Percentiles rank a stretch among this genome's conserved stretches.
These are phyloP conservation scores for Corylus americana DNA, from an alignment of 306 rosid species.

Conservation along the genomic window DNA sequence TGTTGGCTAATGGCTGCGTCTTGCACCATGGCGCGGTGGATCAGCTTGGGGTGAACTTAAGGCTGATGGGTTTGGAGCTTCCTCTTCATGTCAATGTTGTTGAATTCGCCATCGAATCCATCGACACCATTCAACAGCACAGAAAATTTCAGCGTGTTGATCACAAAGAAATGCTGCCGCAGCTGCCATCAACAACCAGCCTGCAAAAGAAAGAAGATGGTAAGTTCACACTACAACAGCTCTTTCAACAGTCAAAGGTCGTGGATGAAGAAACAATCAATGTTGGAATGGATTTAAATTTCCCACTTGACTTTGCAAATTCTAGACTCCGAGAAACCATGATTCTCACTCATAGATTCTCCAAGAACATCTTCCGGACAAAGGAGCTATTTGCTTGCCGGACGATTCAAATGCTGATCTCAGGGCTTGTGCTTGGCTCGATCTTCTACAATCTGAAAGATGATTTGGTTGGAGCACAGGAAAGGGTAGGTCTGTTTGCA, in stretches of 20 bases:
- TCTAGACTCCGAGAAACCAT: slow-evolving; percentile 71
- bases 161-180: slow-evolving; percentile 29
- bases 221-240: slow-evolving; percentile 78
- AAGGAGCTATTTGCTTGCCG: slow-evolving; percentile 88
- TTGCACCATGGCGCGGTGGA: slow-evolving; percentile 81
- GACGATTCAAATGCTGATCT: slow-evolving; percentile 82
- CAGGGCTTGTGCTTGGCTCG: slow-evolving; percentile 81
- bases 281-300: slow-evolving; percentile 29
- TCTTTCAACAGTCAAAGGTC: slow-evolving; percentile 80
- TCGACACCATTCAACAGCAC: slow-evolving; percentile 56
- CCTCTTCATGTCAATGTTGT: slow-evolving; percentile 80
- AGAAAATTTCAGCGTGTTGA: slow-evolving; percentile 24
- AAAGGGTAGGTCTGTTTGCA: slow-evolving; percentile 90
- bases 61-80: slow-evolving; percentile 71
- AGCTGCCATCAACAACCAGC: slow-evolving; percentile 25
- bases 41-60: slow-evolving; percentile 59
- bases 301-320: slow-evolving; percentile 59
- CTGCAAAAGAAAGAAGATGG: slow-evolving; percentile 47
- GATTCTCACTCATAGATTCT: slow-evolving; percentile 88
- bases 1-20: slow-evolving; percentile 72
- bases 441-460: slow-evolving; percentile 78
- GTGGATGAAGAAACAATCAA: slow-evolving; percentile 54
- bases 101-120: slow-evolving; percentile 85
- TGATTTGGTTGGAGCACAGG: slow-evolving; percentile 61
- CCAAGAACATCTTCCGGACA: slow-evolving; percentile 79